Conservation (phyloP, 139 green algal species). For the Limnomonas spitsbergensis region DNA sequence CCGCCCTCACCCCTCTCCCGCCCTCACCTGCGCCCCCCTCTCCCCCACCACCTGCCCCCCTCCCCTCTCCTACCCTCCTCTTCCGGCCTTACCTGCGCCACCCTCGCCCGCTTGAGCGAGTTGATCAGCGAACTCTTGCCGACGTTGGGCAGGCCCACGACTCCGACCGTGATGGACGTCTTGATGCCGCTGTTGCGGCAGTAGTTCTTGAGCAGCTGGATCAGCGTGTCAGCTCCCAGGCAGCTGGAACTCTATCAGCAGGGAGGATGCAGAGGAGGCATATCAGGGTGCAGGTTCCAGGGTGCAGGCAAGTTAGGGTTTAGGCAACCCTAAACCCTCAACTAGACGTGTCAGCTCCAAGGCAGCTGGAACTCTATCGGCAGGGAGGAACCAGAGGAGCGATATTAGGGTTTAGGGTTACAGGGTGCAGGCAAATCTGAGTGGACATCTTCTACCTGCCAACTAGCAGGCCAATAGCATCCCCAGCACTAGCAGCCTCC, state of each 20-base stretch:
- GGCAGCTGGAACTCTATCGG: slow-evolving; percentile 35
- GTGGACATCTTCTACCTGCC: too few species aligned
- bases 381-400: not conserved
- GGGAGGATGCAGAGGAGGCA: not conserved
- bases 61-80: too few species aligned
- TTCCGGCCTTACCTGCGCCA: slow-evolving; percentile 63
- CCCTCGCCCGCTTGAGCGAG: slow-evolving; percentile 83
- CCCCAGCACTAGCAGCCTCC: too few species aligned
- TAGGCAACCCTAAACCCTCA: too few species aligned
- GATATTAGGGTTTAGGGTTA: too few species aligned
- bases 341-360: slow-evolving; percentile 89
- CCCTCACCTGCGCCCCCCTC: too few species aligned
- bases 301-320: too few species aligned
- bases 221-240: slow-evolving; percentile 87
- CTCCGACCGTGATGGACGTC: slow-evolving; percentile 91
- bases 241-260: slow-evolving; percentile 32
- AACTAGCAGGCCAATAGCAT: too few species aligned
- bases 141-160: slow-evolving; percentile 97
- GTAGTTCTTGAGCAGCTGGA: slow-evolving; percentile 99
- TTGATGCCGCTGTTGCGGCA: slow-evolving; percentile 80
- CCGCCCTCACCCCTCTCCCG: too few species aligned
- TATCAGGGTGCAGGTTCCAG: too few species aligned
- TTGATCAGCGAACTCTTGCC: slow-evolving; percentile 98
- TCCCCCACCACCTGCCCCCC: too few species aligned
- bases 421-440: too few species aligned